Evolutionary conservation across 306 rosid species (phyloP).

Genomic region (Cucumis melo): DNA sequence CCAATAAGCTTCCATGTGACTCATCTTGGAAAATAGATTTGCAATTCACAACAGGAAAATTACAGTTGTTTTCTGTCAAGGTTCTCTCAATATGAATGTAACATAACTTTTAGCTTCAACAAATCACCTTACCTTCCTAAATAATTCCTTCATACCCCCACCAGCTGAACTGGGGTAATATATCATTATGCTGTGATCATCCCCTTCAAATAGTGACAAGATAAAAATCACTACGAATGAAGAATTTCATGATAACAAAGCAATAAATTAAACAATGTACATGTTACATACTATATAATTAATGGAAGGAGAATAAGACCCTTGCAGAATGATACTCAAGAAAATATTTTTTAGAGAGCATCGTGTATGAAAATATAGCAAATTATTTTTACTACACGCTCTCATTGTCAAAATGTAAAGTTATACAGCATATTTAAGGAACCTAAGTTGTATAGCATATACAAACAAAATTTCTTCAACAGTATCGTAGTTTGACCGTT

Average conservation of each 20-base stretch:
- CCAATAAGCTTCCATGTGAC: background rate
- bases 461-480: too few relatives aligned
- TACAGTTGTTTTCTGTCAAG: background rate
- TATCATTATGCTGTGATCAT: constrained; percentile 96
- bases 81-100: background rate
- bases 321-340: background rate
- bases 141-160: constrained; percentile 96
- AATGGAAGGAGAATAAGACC: background rate
- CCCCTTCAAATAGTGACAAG: constrained; percentile 52
- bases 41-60: background rate
- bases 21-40: background rate
- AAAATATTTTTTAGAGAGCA: background rate
- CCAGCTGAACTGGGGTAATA: constrained; percentile 99
- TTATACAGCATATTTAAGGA: background rate
- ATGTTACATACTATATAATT: background rate
- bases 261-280: background rate
- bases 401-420: background rate
- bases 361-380: background rate
- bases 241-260: constrained; percentile 1
- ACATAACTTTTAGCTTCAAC: background rate
- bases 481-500: too few relatives aligned
- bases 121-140: constrained; percentile 73
- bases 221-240: constrained; percentile 23
- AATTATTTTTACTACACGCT: background rate
- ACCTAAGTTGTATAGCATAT: background rate